A percentile compares a stretch with the other conserved stretches of the same genome.
Evolutionary conservation across 345 rosid genomes (phyloP).

Genomic region (Brassica cretica): DNA sequence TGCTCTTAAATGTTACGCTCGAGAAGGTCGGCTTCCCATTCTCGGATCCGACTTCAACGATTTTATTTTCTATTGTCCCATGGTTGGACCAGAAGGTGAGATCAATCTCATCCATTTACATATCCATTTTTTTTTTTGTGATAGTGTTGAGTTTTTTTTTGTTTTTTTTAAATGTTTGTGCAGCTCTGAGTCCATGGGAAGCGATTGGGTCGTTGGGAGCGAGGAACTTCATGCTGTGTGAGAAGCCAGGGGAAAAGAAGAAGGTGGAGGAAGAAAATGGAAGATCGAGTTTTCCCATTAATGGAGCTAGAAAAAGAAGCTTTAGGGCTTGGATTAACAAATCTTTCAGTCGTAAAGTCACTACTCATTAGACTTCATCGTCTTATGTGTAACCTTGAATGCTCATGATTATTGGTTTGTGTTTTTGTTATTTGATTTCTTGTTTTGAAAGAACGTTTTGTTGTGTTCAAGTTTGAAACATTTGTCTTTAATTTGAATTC

Average conservation of each 20-base stretch:
- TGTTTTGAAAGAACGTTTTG: slow-evolving; percentile 16
- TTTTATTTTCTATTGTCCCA: slow-evolving; percentile 70
- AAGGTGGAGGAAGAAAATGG: slow-evolving; percentile 43
- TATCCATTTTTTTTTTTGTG: background rate
- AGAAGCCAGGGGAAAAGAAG: slow-evolving; percentile 52
- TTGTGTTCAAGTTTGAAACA: background rate
- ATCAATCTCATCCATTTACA: background rate
- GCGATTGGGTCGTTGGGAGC: slow-evolving; percentile 60
- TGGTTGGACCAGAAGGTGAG: slow-evolving; percentile 61
- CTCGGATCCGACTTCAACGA: slow-evolving; percentile 72
- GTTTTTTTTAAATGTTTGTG: background rate
- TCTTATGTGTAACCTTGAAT: background rate
- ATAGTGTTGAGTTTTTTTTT: background rate
- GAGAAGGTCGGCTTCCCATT: slow-evolving; percentile 89
- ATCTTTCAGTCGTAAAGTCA: slow-evolving; percentile 54
- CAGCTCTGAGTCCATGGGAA: slow-evolving; percentile 64
- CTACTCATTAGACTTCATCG: slow-evolving; percentile 40
- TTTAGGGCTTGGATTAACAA: slow-evolving; percentile 84
- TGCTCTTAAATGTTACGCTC: slow-evolving; percentile 76
- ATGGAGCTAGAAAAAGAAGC: slow-evolving; percentile 43
- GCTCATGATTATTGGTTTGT: slow-evolving; percentile 5
- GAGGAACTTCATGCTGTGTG: slow-evolving; percentile 77
- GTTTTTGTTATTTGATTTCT: slow-evolving; percentile 1
- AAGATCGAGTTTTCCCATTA: slow-evolving; percentile 31
- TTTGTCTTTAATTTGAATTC: background rate